phyloP scores from a whole-genome alignment of 257 asterid genomes.

The Gentiana dahurica region DNA sequence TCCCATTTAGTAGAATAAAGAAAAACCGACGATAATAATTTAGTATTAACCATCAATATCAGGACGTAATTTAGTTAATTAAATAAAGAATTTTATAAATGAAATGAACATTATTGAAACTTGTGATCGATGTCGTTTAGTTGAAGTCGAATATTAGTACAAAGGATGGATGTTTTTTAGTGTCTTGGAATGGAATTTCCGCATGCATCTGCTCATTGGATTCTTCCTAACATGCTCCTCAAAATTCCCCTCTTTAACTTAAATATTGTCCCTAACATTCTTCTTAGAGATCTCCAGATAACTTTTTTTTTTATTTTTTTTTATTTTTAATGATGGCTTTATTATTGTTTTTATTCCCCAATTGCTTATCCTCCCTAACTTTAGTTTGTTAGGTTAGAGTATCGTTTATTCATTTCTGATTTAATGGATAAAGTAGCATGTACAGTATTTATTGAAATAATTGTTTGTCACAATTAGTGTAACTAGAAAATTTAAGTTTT shows the following conservation, averaged over 20 bases:
- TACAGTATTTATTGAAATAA: too few species aligned
- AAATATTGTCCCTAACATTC: constrained; percentile 6
- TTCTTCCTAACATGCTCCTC: constrained; percentile 21
- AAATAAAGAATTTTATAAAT: constrained; percentile 6
- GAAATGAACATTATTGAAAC: constrained; percentile 4
- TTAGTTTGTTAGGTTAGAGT: too few species aligned
- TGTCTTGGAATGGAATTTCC: not conserved
- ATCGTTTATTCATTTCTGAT: too few species aligned
- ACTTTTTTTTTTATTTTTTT: constrained; percentile 1
- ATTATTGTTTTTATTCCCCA: too few species aligned
- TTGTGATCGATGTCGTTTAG: constrained; percentile 4
- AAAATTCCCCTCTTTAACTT: constrained; percentile 4
- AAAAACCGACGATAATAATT: too few species aligned
- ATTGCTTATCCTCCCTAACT: too few species aligned
- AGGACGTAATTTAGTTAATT: not conserved
- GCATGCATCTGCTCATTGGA: constrained; percentile 22
- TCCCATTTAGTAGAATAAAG: too few species aligned
- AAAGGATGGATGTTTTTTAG: constrained; percentile 15
- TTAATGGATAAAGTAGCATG: too few species aligned
- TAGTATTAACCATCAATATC: too few species aligned
- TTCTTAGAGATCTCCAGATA: constrained; percentile 15
- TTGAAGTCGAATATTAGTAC: constrained; percentile 6
- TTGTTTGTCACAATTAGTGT: too few species aligned
- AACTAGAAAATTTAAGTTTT: too few species aligned
- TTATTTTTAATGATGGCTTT: too few species aligned